A percentile compares a stretch with the other conserved stretches of the same genome.
Evolutionary conservation across 2,329 filamentous ascomycete species (phyloP).

Genomic region (Graphilbum sp.): DNA sequence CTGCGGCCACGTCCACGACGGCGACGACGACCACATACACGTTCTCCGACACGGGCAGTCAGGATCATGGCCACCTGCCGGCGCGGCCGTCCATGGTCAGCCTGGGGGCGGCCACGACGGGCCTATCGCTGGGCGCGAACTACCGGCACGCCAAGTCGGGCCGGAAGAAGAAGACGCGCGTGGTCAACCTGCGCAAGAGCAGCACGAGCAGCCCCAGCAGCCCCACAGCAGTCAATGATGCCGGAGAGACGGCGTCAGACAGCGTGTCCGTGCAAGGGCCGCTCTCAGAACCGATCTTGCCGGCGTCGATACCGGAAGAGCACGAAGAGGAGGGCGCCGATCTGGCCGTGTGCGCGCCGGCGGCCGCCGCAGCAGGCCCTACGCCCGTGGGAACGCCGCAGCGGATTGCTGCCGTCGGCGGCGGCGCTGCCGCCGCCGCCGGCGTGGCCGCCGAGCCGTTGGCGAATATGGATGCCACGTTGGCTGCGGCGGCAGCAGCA

Average conservation of each 20-base stretch:
- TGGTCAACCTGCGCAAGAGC: slow-evolving; percentile 62
- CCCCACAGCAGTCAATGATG: slow-evolving; percentile 33
- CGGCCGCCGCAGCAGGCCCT: background rate
- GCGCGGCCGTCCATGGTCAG: slow-evolving; percentile 52
- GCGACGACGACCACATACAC: slow-evolving; percentile 53
- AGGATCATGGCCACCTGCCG: slow-evolving; percentile 43
- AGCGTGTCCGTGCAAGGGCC: slow-evolving; percentile 38
- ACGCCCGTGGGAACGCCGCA: background rate
- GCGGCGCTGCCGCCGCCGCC: background rate
- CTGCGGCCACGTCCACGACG: slow-evolving; percentile 37
- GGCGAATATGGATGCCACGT: slow-evolving; percentile 3
- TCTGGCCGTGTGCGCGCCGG: background rate
- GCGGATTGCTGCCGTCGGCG: background rate
- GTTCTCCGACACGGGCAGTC: slow-evolving; percentile 54
- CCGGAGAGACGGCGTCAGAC: slow-evolving; percentile 28
- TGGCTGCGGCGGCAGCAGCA: background rate
- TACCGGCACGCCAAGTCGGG: slow-evolving; percentile 37
- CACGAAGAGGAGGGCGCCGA: slow-evolving; percentile 24
- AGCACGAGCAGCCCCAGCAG: slow-evolving; percentile 24
- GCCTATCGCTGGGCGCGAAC: slow-evolving; percentile 45
- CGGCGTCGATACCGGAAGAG: slow-evolving; percentile 42
- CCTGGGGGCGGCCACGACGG: slow-evolving; percentile 42
- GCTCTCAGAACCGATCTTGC: slow-evolving; percentile 42
- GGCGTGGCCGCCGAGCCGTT: background rate
- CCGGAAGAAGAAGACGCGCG: slow-evolving; percentile 68